Percentiles rank a stretch among this genome's conserved stretches.
Evolutionary conservation across 352 stramenopile genomes (phyloP).

Genomic region (Thraustotheca clavata): DNA sequence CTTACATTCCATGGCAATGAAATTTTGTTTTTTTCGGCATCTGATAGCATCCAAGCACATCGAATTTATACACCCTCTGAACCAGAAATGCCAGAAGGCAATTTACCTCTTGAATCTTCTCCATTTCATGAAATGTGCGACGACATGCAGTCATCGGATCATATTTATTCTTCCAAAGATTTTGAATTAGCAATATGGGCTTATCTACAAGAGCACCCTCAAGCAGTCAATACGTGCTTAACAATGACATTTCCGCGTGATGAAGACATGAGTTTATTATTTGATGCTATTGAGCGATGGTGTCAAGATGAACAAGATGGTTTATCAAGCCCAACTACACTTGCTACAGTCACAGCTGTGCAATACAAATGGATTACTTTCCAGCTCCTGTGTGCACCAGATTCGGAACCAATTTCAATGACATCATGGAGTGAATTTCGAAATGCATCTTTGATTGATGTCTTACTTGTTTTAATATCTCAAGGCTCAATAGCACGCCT

Average conservation of each 20-base stretch:
- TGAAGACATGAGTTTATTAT: not conserved
- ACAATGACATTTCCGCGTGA: not conserved
- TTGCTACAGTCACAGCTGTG: not conserved
- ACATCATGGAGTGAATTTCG: conserved; percentile 11
- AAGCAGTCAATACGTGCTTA: not conserved
- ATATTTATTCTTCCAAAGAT: not conserved
- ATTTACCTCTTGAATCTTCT: not conserved
- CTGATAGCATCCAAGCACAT: too few species aligned
- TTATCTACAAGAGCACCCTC: not conserved
- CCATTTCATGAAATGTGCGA: not conserved
- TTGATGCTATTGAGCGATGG: conserved; percentile 5
- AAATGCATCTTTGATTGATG: not conserved
- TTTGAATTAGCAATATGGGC: not conserved
- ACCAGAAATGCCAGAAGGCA: too few species aligned
- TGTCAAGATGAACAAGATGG: not conserved
- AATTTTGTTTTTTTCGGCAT: too few species aligned
- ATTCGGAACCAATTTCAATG: not conserved
- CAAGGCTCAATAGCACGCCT: conserved; percentile 12
- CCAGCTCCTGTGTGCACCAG: conserved; percentile 10
- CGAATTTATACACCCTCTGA: too few species aligned
- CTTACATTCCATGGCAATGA: too few species aligned
- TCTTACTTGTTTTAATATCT: not conserved
- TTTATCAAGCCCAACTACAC: not conserved
- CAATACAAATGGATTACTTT: conserved; percentile 11
- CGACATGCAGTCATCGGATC: not conserved